Percentiles rank a stretch among this genome's conserved stretches.
Conservation (phyloP, 345 rosid genomes). For the Toxicodendron radicans region DNA sequence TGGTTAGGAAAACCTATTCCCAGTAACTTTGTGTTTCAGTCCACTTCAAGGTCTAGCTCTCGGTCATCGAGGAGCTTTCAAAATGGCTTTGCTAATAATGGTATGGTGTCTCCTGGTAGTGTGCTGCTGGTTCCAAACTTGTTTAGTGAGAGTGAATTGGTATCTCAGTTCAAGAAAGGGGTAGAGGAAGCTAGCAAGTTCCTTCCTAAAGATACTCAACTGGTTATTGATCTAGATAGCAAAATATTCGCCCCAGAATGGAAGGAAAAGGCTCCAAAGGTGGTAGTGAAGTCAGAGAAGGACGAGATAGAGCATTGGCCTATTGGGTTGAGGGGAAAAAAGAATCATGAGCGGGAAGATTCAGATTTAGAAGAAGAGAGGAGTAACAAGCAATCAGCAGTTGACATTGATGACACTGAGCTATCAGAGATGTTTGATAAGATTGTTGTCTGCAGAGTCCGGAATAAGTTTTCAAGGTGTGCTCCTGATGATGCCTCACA, state of each 20-base stretch:
- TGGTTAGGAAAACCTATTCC: conserved; percentile 36
- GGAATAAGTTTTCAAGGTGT: conserved; percentile 7
- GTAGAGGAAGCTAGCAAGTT: conserved; percentile 78
- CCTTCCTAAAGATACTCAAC: conserved; percentile 51
- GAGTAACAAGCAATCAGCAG: conserved; percentile 45
- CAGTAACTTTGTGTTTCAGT: conserved; percentile 49
- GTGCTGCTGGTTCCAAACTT: conserved; percentile 28
- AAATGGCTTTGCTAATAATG: conserved; percentile 22
- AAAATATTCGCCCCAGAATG: conserved; percentile 7
- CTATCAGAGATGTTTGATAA: conserved; percentile 48
- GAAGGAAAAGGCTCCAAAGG: conserved; percentile 18
- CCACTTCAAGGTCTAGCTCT: conserved; percentile 37
- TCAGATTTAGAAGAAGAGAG: conserved; percentile 45
- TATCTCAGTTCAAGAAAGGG: conserved; percentile 66
- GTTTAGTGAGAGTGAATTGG: conserved; percentile 36
- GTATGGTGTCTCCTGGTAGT: conserved; percentile 14
- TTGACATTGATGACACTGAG: conserved; percentile 36
- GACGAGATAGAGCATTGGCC: conserved; percentile 19
- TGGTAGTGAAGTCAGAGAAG: conserved; percentile 24
- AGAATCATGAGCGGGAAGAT: conserved; percentile 42
- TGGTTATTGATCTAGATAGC: conserved; percentile 45
- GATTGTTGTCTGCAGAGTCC: conserved; percentile 33
- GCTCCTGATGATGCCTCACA: conserved; percentile 22
- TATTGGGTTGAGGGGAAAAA: conserved; percentile 34
- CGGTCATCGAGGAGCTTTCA: conserved; percentile 14